phyloP scores from a whole-genome alignment of 2,329 filamentous ascomycete genomes.

The Penicillium sp. region DNA sequence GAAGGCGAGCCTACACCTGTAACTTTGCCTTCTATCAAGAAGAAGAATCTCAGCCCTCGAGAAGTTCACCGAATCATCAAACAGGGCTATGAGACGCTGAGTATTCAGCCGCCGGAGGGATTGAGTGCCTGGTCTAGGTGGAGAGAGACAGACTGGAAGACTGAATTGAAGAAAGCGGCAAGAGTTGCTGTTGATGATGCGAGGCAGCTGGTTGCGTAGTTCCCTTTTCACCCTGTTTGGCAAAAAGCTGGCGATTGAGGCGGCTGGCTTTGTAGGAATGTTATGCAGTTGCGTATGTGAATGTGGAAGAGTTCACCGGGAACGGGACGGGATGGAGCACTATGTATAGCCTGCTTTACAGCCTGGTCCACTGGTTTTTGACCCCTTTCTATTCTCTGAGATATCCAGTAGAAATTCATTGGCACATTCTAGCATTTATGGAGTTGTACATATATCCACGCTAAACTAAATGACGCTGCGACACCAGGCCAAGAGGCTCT shows the following conservation, averaged over 20 bases:
- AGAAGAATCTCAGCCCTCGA: conserved; percentile 72
- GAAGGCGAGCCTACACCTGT: conserved; percentile 28
- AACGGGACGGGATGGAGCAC: background rate
- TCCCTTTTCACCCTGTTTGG: background rate
- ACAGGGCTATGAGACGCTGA: conserved; percentile 91
- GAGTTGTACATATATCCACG: background rate
- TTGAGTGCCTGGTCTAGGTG: conserved; percentile 83
- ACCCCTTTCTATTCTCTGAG: background rate
- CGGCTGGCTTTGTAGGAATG: background rate
- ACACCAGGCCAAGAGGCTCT: too few relatives aligned
- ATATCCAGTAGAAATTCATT: conserved; percentile 6
- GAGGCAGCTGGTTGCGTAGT: conserved; percentile 46
- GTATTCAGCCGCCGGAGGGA: conserved; percentile 84
- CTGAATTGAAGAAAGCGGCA: conserved; percentile 82
- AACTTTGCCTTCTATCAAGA: conserved; percentile 37
- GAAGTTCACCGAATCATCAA: conserved; percentile 92
- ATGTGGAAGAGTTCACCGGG: background rate
- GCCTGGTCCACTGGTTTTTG: background rate
- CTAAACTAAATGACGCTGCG: background rate
- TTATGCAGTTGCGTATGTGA: background rate
- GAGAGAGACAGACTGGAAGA: conserved; percentile 82
- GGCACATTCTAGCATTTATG: background rate
- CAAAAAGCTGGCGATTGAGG: background rate
- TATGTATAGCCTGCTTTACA: background rate
- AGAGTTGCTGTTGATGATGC: conserved; percentile 74